These are phyloP conservation scores for Neonectria neomacrospora DNA, from an alignment of 2,329 filamentous ascomycete species.

Conservation along the genomic window DNA sequence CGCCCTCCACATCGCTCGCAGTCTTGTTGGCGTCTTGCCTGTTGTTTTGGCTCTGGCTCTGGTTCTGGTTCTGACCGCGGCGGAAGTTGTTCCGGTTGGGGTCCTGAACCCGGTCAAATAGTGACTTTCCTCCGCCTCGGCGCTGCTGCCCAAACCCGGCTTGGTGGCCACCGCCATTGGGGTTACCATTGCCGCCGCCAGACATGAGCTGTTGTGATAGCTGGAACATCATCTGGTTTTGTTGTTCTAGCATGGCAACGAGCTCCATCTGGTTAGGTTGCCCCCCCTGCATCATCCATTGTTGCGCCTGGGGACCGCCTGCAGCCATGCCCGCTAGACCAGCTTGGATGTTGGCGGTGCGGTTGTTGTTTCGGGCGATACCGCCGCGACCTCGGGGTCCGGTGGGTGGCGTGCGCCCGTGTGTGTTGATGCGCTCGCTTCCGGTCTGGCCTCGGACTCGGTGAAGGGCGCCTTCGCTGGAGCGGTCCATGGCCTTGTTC, in stretches of 20 bases:
- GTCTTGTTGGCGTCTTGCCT: constrained; percentile 49
- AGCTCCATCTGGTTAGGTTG: constrained; percentile 64
- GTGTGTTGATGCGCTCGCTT: constrained; percentile 83
- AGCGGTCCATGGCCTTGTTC: constrained; percentile 83
- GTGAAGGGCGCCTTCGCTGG: constrained; percentile 79
- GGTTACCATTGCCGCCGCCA: not conserved
- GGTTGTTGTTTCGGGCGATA: constrained; percentile 62
- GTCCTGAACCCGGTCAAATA: constrained; percentile 79
- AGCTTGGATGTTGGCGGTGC: constrained; percentile 60
- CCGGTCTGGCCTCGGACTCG: constrained; percentile 79
- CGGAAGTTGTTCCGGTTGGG: constrained; percentile 62
- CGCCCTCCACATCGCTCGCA: constrained; percentile 55
- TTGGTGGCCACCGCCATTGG: constrained; percentile 57
- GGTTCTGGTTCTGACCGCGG: constrained; percentile 58
- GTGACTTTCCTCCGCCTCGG: constrained; percentile 65
- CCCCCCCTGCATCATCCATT: constrained; percentile 61
- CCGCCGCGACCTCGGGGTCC: constrained; percentile 71
- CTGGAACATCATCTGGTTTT: constrained; percentile 86
- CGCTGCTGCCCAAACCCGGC: constrained; percentile 51
- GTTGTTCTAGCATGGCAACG: constrained; percentile 86
- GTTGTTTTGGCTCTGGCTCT: constrained; percentile 44
- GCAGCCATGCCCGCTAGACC: constrained; percentile 60
- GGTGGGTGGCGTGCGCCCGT: constrained; percentile 75
- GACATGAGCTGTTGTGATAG: constrained; percentile 72
- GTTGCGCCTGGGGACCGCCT: constrained; percentile 49